Evolutionary conservation across 176 grass and related monocot species (phyloP), one percentile per base, ranked within the genome.

Genomic region (Oryza coarctata): DNA sequence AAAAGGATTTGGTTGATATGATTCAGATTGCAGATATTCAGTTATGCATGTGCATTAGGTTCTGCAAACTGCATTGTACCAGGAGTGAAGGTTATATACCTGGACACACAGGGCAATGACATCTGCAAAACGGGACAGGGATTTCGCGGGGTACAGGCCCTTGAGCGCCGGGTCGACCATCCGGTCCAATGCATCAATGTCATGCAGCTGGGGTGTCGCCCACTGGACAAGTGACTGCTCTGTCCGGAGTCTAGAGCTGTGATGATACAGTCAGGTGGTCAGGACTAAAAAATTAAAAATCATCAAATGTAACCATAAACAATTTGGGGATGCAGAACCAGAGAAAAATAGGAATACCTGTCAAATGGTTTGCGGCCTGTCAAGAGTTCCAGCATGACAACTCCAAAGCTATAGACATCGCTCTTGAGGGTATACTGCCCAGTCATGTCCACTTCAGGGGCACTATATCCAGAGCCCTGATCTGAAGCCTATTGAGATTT

Each of bases 341-440:
- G 12, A 69, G 23, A 43, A 33, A 28, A 38, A 71, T 64, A 22
- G 18, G 10, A 66, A 20, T 89, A 98, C 95, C 81, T 89, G 15
- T 98, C 90, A 57, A 98, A 98, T 73, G 95, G 92, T 63, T 89
- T 98, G 18, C 84, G 84, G 22, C 92, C 92, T 0, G 95, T 98
- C 76, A 98, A 87, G 33, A 98, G 95, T 62, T 98, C 95, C 32
- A 98, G 80, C 95, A 98, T 98, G 79, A 98, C 92, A 38, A 94
- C 84, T 61, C 95, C 95, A 81, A 98, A 94, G 57, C 66, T 89
- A 78, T 98, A 98, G n/a, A 98, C 88, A 71, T 98, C 95, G 27
- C 95, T 98, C 75, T 94, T 98, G 31, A 93, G 65, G 40, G 90
- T 94, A 79, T 91, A 94, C 36, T 91, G 88, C 8, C 88, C 90